phyloP scores from a whole-genome alignment of 2,329 filamentous ascomycete species.

The Colletotrichum eremochloae region DNA sequence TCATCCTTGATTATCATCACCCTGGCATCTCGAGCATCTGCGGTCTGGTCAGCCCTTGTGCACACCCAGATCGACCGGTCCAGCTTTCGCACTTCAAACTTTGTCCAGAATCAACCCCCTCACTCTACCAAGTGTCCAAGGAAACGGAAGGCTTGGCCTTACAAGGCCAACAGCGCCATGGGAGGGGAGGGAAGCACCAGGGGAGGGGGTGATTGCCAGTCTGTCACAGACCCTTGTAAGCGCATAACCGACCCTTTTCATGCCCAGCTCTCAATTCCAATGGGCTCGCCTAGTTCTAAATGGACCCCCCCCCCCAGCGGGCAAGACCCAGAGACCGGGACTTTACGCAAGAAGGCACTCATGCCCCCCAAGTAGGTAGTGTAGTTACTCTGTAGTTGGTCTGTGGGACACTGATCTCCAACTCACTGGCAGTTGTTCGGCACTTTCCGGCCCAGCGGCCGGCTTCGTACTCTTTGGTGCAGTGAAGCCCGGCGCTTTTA shows the following conservation, averaged over 20 bases:
- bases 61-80: neutral
- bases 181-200: neutral
- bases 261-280: constrained; percentile 12
- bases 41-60: neutral
- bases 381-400: too few species aligned
- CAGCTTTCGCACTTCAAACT: constrained; percentile 3
- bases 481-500: constrained; percentile 26
- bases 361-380: neutral
- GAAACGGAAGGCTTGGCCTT: constrained; percentile 2
- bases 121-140: neutral
- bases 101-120: neutral
- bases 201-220: neutral
- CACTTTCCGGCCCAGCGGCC: constrained; percentile 34
- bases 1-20: constrained; percentile 1
- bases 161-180: constrained; percentile 5
- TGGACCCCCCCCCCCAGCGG: neutral
- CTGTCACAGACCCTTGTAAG: constrained; percentile 1
- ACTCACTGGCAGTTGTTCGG: constrained; percentile 36
- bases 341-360: neutral
- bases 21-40: neutral
- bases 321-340: neutral
- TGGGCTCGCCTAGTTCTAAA: neutral
- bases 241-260: neutral
- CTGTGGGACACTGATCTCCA: constrained; percentile 8
- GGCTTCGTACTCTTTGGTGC: constrained; percentile 26